Conservation (phyloP, 2,329 filamentous ascomycete species). For the Diplodia scrobiculata region DNA sequence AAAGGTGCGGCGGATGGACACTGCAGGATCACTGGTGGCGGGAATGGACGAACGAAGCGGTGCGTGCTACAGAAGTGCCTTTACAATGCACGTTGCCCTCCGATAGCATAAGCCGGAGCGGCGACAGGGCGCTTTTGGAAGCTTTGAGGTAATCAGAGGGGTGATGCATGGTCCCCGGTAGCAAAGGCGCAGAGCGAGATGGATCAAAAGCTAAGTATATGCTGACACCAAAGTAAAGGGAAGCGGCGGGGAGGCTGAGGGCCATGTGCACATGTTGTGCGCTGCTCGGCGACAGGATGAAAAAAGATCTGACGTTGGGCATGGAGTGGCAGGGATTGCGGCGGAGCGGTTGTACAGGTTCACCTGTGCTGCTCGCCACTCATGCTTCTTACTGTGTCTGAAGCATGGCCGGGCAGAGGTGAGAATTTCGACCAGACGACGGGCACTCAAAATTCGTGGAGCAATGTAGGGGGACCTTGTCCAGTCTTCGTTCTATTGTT, state of each 20-base stretch:
- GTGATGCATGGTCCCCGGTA: background rate
- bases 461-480: conserved; percentile 10
- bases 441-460: conserved; percentile 12
- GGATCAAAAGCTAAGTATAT: conserved; percentile 15
- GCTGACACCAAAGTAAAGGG: conserved; percentile 17
- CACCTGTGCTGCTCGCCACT: conserved; percentile 4
- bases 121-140: background rate
- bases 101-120: background rate
- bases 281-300: background rate
- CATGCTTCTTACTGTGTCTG: conserved; percentile 11
- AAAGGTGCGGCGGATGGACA: background rate
- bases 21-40: background rate
- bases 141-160: background rate
- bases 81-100: background rate
- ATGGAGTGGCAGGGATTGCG: conserved; percentile 6
- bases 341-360: background rate
- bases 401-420: background rate
- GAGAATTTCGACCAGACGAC: background rate
- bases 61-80: background rate
- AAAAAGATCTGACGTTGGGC: conserved; percentile 21
- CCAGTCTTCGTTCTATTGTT: background rate
- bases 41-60: background rate
- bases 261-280: conserved; percentile 8
- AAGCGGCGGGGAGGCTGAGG: background rate
- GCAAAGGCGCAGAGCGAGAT: background rate